Conservation (phyloP, 1,139 yeast species). For the Suhomyces panamericanus region DNA sequence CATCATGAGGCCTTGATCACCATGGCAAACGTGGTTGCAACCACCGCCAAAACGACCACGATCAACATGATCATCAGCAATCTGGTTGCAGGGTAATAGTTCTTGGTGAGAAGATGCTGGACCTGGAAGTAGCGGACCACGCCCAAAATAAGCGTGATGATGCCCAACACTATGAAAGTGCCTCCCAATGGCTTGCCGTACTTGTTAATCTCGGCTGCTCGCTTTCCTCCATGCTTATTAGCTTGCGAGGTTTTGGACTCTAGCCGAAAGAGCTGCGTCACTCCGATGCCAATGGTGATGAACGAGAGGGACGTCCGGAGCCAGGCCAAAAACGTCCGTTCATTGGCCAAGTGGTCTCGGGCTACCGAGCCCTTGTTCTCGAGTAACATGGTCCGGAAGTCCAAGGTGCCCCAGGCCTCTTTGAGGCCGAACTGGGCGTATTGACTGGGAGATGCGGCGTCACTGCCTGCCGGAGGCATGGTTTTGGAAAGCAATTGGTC, state of each 20-base stretch:
- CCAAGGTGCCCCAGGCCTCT: conserved; percentile 6
- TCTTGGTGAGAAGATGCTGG: conserved; percentile 44
- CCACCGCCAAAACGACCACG: conserved; percentile 29
- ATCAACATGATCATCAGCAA: conserved; percentile 30
- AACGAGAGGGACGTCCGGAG: conserved; percentile 56
- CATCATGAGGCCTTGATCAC: conserved; percentile 10
- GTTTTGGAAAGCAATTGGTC: not conserved
- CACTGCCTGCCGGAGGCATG: not conserved
- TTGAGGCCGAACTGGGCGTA: conserved; percentile 2
- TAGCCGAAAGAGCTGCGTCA: conserved; percentile 42
- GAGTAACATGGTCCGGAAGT: conserved; percentile 17
- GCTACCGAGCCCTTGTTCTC: conserved; percentile 51
- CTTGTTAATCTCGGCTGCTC: conserved; percentile 14
- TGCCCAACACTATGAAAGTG: conserved; percentile 37
- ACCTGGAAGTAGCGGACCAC: conserved; percentile 37
- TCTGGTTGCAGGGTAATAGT: conserved; percentile 48
- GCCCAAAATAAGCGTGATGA: conserved; percentile 36
- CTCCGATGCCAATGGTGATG: conserved; percentile 44
- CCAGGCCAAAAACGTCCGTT: conserved; percentile 78
- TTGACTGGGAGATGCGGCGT: not conserved
- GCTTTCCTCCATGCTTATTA: conserved; percentile 13
- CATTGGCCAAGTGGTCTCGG: conserved; percentile 68
- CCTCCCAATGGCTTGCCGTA: conserved; percentile 43
- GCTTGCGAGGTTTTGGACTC: conserved; percentile 25
- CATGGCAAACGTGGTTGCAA: conserved; percentile 19